Evolutionary conservation across 345 rosid genomes (phyloP), one percentile per base, ranked within the genome.

Genomic region (Bretschneidera sinensis): DNA sequence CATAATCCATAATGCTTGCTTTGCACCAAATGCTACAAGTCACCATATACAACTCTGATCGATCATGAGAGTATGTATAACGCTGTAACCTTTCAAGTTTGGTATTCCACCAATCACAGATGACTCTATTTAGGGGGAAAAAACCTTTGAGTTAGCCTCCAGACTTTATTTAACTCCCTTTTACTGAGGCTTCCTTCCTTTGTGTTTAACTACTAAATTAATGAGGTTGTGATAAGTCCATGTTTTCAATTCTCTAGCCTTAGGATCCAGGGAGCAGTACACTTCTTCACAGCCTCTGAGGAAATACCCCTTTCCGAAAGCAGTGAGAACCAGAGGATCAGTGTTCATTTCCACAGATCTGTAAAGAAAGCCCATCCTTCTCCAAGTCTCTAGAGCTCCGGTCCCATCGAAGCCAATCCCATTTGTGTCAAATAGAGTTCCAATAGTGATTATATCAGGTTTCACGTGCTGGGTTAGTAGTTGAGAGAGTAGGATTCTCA

Each of bases 361-460:
- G 47, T 70, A 61, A 60, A 87, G 83, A 73, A 80, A 55, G 6
- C 89, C 85, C 43, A 52, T 72, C 66, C 63, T 75, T 69, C 71
- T 80, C 90, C 88, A 87, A 31, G 54, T 59, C 61, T 76, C 74
- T 25, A 87, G 62, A 43, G 66, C 66, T 64, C 63, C 67, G 22
- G 64, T 64, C 48, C 69, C 76, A 19, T 79, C 74, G 39, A 78
- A 79, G 28, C 88, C 86, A 39, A 64, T 54, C 35, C 48, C 23
- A 17, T 51, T 59, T 20, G 85, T 72, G 64, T 84, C 88, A 8
- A 74, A 79, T 55, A 86, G 33, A 24, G 82, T 76, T 18, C 92
- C 91, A 20, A 89, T 50, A 15, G 88, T 89, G 65, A 81, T 81
- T 51, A 86, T 75, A 74, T 86, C 92, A 24, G 84, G 88, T 65